phyloP scores from a whole-genome alignment of 1,284 basidiomycete genomes.

The Tilletia caries region DNA sequence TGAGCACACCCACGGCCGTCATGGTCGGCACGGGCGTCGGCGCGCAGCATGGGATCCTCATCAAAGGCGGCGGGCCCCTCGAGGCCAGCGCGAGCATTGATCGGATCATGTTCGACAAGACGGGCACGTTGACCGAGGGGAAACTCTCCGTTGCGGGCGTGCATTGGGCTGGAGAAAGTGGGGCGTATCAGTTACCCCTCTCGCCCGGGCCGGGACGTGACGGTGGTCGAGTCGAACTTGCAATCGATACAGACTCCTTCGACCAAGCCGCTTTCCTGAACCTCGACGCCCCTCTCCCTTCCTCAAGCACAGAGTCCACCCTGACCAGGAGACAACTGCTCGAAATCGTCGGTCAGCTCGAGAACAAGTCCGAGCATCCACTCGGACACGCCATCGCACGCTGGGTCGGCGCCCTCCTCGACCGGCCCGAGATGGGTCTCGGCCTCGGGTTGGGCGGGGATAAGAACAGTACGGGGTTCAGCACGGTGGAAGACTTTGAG shows the following conservation, averaged over 20 bases:
- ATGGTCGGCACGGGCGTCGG: constrained; percentile 99
- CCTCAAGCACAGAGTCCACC: neutral
- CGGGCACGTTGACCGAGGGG: constrained; percentile 90
- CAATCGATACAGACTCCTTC: too few relatives aligned
- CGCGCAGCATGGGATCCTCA: constrained; percentile 92
- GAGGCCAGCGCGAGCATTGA: constrained; percentile 82
- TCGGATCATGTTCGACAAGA: constrained; percentile 90
- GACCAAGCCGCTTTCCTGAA: neutral
- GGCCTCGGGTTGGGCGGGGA: constrained; percentile 38
- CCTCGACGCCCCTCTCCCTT: neutral
- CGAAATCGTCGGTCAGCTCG: constrained; percentile 73
- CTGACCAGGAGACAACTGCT: constrained; percentile 34
- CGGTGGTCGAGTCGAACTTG: neutral
- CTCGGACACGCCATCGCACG: constrained; percentile 82
- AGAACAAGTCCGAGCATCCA: constrained; percentile 90
- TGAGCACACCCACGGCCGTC: constrained; percentile 95
- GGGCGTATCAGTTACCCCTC: constrained; percentile 9
- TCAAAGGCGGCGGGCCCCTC: constrained; percentile 91
- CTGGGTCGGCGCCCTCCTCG: neutral
- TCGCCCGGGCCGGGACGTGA: neutral
- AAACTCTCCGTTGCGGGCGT: constrained; percentile 71
- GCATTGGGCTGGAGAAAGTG: constrained; percentile 67
- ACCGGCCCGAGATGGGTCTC: neutral
- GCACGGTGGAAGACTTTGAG: constrained; percentile 64
- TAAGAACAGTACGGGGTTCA: constrained; percentile 38